Evolutionary conservation across 345 rosid species (phyloP), one percentile per base, ranked within the genome.

Genomic region (Populus pruinosa): DNA sequence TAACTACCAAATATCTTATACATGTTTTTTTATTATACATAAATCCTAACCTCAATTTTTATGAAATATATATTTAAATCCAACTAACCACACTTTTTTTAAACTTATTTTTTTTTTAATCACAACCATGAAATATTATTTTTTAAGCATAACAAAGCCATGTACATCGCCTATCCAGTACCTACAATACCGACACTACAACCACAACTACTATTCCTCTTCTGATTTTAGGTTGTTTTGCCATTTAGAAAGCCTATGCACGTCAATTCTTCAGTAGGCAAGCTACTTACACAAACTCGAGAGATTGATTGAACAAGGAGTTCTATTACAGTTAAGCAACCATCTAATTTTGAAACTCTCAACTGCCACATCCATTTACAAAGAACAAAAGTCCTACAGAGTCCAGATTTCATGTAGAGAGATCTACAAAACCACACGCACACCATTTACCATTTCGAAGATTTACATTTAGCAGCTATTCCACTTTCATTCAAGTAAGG

Each of bases 401-500:
- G 69, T 59, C 59, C 62, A 74, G 76, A 70, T 69, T 75, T 55
- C 75, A 20, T 43, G 50, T 36, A 76, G 65, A 43, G 53, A 73
- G 38, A 69, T 77, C 81, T 78, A 73, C 70, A 43, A 77, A 72
- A 83, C 71, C 76, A 70, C 47, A n/a, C 33, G 16, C 82, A 33
- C 27, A 33, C 11, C 50, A 21, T 78, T 83, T 82, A 95, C 99
- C 98, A 93, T 75, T 95, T 95, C 21, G 99, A 75, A 8, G 99
- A 96, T 91, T 92, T 92, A 90, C 99, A 92, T 81, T 92, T 91
- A 6, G 89, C 90, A 69, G 94, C 92, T 85, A 79, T 83, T 79
- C 93, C 85, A 66, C 79, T 78, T 76, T 83, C 87, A 43, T 69
- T 85, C 31, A 93, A 81, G 90, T 88, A 87, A 25, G 97, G 88